Conservation (phyloP, 2,329 filamentous ascomycete species). For the Thelonectria rubi region DNA sequence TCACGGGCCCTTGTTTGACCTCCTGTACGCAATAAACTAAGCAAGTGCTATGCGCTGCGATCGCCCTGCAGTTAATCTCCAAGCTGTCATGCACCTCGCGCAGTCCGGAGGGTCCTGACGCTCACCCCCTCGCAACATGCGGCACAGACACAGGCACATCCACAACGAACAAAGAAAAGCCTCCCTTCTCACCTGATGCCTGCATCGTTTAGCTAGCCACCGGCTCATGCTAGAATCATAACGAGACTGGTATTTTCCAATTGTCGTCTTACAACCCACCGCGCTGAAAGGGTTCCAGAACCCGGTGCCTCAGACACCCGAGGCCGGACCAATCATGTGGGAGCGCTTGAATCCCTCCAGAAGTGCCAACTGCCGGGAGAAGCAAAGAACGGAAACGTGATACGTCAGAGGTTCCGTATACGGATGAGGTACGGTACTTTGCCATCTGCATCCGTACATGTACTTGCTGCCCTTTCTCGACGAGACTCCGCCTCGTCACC, state of each 20-base stretch:
- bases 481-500: neutral
- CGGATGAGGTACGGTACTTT: neutral
- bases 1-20: slow-evolving; percentile 7
- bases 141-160: neutral
- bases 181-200: slow-evolving; percentile 5
- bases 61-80: neutral
- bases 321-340: neutral
- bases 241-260: neutral
- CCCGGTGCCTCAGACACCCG: neutral
- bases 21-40: slow-evolving; percentile 16
- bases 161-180: neutral
- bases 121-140: neutral
- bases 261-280: slow-evolving; percentile 7
- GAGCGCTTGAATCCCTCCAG: neutral
- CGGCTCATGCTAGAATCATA: neutral
- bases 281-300: neutral
- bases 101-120: neutral
- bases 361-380: neutral
- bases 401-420: neutral
- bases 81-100: neutral
- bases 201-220: slow-evolving; percentile 9
- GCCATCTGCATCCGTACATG: too few relatives aligned
- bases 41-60: slow-evolving; percentile 1
- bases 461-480: neutral
- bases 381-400: neutral